Conservation (phyloP, 73 alveolate species). For the Stentor coeruleus region DNA sequence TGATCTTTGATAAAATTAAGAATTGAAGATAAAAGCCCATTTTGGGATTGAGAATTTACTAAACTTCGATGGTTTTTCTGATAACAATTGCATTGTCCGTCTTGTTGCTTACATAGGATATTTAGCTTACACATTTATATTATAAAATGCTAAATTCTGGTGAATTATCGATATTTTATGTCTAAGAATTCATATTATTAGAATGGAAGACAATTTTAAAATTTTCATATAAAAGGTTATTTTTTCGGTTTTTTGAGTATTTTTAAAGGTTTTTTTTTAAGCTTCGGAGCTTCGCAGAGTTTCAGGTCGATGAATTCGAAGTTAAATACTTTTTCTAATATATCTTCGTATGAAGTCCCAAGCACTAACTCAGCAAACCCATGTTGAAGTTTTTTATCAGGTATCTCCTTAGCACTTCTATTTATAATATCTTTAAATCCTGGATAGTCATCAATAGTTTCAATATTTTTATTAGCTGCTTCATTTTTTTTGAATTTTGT, state of each 20-base stretch:
- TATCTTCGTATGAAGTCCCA: neutral
- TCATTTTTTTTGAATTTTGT: neutral
- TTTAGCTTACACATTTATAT: neutral
- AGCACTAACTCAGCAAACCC: neutral
- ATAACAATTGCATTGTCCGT: neutral
- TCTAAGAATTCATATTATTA: too few relatives aligned
- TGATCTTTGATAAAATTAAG: neutral
- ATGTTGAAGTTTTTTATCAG: neutral
- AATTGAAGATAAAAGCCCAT: neutral
- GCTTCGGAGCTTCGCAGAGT: neutral
- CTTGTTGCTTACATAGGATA: neutral
- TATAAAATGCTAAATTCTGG: too few relatives aligned
- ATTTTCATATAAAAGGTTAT: too few relatives aligned
- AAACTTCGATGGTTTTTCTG: too few relatives aligned
- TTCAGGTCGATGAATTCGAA: neutral
- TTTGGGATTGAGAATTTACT: too few relatives aligned
- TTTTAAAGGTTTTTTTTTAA: too few relatives aligned
- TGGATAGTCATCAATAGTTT: neutral
- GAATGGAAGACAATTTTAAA: too few relatives aligned
- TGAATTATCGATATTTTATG: too few relatives aligned
- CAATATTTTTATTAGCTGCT: neutral
- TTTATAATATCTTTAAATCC: neutral
- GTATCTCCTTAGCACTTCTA: neutral
- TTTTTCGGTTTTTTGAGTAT: too few relatives aligned
- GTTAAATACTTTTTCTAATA: neutral